Evolutionary conservation across 192 early-diverging fungal species (phyloP), one percentile per base, ranked within the genome.

Genomic region (Entophlyctis luteolus): DNA sequence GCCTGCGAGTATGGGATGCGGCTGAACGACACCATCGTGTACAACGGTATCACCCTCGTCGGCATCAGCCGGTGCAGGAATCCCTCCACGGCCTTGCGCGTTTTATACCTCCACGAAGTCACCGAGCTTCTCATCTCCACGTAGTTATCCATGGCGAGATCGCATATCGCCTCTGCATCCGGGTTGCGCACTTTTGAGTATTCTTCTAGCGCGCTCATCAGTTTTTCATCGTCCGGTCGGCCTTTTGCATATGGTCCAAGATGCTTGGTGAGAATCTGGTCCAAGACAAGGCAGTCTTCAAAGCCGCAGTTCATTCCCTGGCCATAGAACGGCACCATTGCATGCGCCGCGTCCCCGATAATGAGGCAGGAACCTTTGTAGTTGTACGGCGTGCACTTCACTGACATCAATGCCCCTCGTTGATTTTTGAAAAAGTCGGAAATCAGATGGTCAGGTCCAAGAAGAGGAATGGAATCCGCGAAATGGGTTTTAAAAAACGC

Each of bases 251-350:
- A 25, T 35, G 20, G 46, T 12, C 74, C 73, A 55, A 78, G 49
- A 34, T 74, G 68, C 33, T 68, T 70, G 14, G 62, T 73, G 2
- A 79, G 50, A 46, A 83, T 78, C 27, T 86, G 75, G 29, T 86
- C 84, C 12, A 95, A 71, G 16, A 88, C 81, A 36, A 89, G 76
- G 16, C 93, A 84, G 68, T 98, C 96, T 68, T 98, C 90, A 55
- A 98, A 95, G 2, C 96, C 96, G 76, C 94, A 96, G 77, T 98
- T 98, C 96, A 98, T 96, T 8, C 96, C 96, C 38, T 81, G 79
- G 18, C 95, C 95, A 53, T 93, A 98, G 67, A 98, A 98, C 3
- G 96, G 96, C 0, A 98, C 96, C 96, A 98, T 98, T 46, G 91
- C 89, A 65, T 98, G 96, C 0, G 96, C 96, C 10, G 96, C 92